Base-by-base conservation (phyloP, 495 filamentous ascomycete species). In the Polyplosphaeria fusca region DNA sequence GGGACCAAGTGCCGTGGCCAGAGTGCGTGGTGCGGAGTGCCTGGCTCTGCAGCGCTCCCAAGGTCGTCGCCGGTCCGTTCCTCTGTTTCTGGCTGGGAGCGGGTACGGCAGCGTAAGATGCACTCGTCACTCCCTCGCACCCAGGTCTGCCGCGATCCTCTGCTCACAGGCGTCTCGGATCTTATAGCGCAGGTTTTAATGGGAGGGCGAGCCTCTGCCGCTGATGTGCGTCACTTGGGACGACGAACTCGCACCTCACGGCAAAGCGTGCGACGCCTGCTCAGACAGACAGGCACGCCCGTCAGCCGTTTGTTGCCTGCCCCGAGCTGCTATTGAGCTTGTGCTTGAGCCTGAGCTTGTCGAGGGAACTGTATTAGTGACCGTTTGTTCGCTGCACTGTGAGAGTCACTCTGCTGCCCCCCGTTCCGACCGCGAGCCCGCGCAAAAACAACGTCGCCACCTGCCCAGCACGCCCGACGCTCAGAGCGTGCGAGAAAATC, bases 171-270 rank as follows among this genome's bases (percentile, higher is more conserved):
- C 20, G 40, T 16, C 26, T 38, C 47, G 47, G 47, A 23, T 38
- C 35, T 39, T 38, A 44, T 28, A 26, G 38, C 18, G 41, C 12
- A 25, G 40, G 20, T 51, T 45, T 49, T n/a, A n/a, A n/a, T n/a
- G n/a, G n/a, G n/a, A n/a, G n/a, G n/a, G n/a, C n/a, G n/a, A n/a
- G n/a, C n/a, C n/a, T n/a, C n/a, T n/a, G 50, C 58, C 45, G 50
- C 26, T 48, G 58, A 48, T 46, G n/a, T n/a, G 58, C 58, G 55
- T 52, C 55, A 59, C 55, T 51, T n/a, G 18, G n/a, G n/a, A n/a
- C n/a, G 55, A 52, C 41, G 41, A 7, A 38, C 47, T 59, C 55
- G 55, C 55, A 59, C 55, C 55, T 57, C 13, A 59, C 28, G 30
- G 55, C 48, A 44, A 47, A 27, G 28, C 30, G 40, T 40, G 24